Evolutionary conservation across 768 basidiomycete genomes (phyloP), one percentile per base, ranked within the genome.

Genomic region (Gloeophyllum trabeum): DNA sequence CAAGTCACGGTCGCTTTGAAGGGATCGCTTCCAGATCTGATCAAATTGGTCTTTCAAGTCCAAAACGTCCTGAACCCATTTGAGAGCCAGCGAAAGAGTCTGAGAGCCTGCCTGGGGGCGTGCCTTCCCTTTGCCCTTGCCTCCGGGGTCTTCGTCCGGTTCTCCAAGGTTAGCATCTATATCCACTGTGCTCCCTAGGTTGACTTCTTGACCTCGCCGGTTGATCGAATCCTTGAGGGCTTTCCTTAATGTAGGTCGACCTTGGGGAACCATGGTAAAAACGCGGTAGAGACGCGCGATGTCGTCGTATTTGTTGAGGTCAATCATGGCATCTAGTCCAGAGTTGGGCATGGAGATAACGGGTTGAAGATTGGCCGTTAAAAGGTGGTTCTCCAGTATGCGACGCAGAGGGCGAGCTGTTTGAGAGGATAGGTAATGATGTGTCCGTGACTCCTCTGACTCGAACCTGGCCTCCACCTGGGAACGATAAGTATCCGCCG

Each of bases 1-100:
- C 3, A 97, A 50, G 2, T 80, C 79, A 43, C 79, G 74, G 57
- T 96, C 84, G 28, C 62, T 70, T 22, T 64, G 65, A 56, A 94
- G 91, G 1, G 87, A 76, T 23, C 67, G 58, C 36, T 63, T 70
- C 77, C 89, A 83, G 2, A 94, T 54, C 18, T 52, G 51, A 51
- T 97, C 90, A 54, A 96, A 90, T 54, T 76, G 86, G 61, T 97
- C 92, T 61, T 98, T 98, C 43, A 98, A 67, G 46, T 81, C 78
- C 10, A 99, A 66, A 13, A 96, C 83, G 50, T 83, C 79, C 57
- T 94, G 81, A 0, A 98, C 94, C 96, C 96, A 99, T 56, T 77
- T 80, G 42, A 94, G 63, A 4, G 94, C 96, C 22, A 75, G 52
- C 10, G 63, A 57, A 18, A 80, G 60, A 0, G 78, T 63, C 43